A percentile compares a stretch with the other conserved stretches of the same genome.
Evolutionary conservation across 768 basidiomycete genomes (phyloP).

Genomic region (Holtermannia corniformis): DNA sequence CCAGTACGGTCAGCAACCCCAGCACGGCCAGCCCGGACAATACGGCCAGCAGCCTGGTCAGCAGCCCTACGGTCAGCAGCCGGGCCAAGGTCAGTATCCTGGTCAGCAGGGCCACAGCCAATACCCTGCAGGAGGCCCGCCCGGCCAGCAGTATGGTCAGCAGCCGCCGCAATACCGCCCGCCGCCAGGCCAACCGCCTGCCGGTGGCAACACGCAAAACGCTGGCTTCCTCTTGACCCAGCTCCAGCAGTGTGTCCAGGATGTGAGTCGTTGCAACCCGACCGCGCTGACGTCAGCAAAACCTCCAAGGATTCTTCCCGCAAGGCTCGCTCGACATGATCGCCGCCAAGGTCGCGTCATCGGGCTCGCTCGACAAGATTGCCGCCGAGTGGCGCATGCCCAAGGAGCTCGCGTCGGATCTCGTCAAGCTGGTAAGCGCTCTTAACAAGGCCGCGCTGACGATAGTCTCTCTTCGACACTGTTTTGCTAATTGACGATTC

Average conservation of each 20-base stretch:
- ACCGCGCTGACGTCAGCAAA: conserved; percentile 31
- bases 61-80: conserved; percentile 10
- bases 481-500: conserved; percentile 39
- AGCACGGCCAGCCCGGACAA: conserved; percentile 12
- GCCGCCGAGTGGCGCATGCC: conserved; percentile 44
- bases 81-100: conserved; percentile 7
- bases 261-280: conserved; percentile 21
- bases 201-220: conserved; percentile 15
- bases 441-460: neutral
- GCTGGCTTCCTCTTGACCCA: conserved; percentile 19
- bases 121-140: conserved; percentile 7
- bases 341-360: conserved; percentile 40
- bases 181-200: conserved; percentile 16
- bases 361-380: conserved; percentile 39
- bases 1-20: conserved; percentile 16
- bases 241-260: conserved; percentile 40
- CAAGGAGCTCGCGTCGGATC: conserved; percentile 43
- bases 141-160: conserved; percentile 28
- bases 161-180: conserved; percentile 25
- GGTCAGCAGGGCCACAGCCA: conserved; percentile 12
- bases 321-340: conserved; percentile 41
- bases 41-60: conserved; percentile 20
- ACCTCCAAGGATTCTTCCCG: conserved; percentile 44
- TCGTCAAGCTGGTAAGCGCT: conserved; percentile 28
- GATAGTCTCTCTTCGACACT: conserved; percentile 40